These are phyloP conservation scores for Neurospora sp. DNA, from an alignment of 2,329 filamentous ascomycete genomes.

Conservation along the genomic window DNA sequence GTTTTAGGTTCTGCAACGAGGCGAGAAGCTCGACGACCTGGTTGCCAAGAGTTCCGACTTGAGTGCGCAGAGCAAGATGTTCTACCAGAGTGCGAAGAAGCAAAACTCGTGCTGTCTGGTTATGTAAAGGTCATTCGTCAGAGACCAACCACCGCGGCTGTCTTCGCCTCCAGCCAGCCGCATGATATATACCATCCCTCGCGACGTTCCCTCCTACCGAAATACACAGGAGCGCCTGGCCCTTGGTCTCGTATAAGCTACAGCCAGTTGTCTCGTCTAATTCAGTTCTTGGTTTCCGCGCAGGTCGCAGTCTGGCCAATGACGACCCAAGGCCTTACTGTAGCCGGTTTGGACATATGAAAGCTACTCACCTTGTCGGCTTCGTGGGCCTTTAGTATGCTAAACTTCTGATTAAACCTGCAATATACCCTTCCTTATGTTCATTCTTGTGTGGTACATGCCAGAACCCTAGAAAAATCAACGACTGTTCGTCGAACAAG, in stretches of 20 bases:
- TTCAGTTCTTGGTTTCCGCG: background rate
- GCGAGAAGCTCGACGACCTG: slow-evolving; percentile 92
- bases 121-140: slow-evolving; percentile 40
- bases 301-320: background rate
- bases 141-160: background rate
- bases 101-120: slow-evolving; percentile 67
- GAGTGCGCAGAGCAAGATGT: slow-evolving; percentile 92
- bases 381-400: background rate
- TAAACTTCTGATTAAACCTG: background rate
- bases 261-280: background rate
- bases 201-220: background rate
- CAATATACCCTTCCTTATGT: background rate
- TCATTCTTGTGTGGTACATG: background rate
- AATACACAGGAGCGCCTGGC: background rate
- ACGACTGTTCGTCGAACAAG: background rate
- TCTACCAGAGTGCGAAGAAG: slow-evolving; percentile 80
- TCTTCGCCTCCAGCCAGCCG: background rate
- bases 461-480: background rate
- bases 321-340: background rate
- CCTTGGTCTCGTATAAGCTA: background rate
- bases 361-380: background rate
- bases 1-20: slow-evolving; percentile 56
- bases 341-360: background rate
- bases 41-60: slow-evolving; percentile 89
- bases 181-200: background rate